Conservation (phyloP, 148 eudicot genomes). For the Amaranthus hypochondriacus region DNA sequence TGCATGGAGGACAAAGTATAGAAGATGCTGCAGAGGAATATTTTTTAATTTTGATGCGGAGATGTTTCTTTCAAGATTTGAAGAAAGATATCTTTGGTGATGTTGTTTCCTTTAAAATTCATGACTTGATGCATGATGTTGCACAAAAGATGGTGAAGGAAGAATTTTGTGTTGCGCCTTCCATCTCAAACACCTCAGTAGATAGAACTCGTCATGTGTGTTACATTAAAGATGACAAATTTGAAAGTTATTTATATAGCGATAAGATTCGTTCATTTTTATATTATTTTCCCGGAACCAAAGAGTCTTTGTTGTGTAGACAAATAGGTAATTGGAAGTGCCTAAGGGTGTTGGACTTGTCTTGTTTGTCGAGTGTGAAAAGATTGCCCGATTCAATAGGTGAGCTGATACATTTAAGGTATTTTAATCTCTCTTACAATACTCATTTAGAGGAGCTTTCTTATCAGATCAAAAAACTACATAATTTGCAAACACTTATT, state of each 20-base stretch:
- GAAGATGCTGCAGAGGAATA: constrained; percentile 10
- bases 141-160: constrained; percentile 4
- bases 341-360: constrained; percentile 20
- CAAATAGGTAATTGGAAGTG: not conserved
- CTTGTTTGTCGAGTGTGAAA: not conserved
- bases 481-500: constrained; percentile 21
- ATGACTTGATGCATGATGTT: constrained; percentile 15
- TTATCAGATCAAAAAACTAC: constrained; percentile 12
- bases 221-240: not conserved
- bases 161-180: constrained; percentile 8
- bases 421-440: constrained; percentile 17
- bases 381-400: constrained; percentile 19
- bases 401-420: not conserved
- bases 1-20: constrained; percentile 3
- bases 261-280: too few species aligned
- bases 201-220: constrained; percentile 7
- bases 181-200: not conserved
- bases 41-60: constrained; percentile 16
- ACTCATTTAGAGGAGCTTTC: not conserved
- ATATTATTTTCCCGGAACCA: too few species aligned
- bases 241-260: too few species aligned
- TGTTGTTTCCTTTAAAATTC: not conserved
- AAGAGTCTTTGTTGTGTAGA: too few species aligned
- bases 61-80: constrained; percentile 27
- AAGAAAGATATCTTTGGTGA: not conserved